These are phyloP conservation scores for Podospora pseudocomata DNA, from an alignment of 495 filamentous ascomycete genomes.

Conservation along the genomic window DNA sequence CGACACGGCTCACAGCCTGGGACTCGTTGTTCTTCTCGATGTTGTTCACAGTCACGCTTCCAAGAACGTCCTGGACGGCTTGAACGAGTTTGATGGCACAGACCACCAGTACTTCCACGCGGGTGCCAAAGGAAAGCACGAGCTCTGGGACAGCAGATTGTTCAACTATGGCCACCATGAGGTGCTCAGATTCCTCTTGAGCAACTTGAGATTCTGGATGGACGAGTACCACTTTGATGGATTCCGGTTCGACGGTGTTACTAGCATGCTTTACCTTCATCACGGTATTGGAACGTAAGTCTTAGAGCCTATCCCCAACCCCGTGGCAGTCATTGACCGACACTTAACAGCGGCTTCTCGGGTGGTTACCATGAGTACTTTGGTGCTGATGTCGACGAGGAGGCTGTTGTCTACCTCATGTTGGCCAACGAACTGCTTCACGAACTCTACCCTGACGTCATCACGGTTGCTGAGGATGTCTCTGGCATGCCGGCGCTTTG, in stretches of 20 bases:
- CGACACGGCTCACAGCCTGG: constrained; percentile 89
- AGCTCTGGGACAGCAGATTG: constrained; percentile 90
- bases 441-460: constrained; percentile 73
- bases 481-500: constrained; percentile 97
- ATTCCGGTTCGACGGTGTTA: constrained; percentile 96
- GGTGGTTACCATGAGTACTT: constrained; percentile 99
- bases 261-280: constrained; percentile 93
- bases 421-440: constrained; percentile 97
- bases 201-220: constrained; percentile 98
- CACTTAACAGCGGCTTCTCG: constrained; percentile 75
- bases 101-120: constrained; percentile 95
- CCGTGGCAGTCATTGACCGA: constrained; percentile 7
- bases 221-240: constrained; percentile 96
- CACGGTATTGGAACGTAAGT: constrained; percentile 98
- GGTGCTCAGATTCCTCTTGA: constrained; percentile 87
- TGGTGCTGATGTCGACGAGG: constrained; percentile 85
- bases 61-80: constrained; percentile 90
- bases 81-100: constrained; percentile 92
- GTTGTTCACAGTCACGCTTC: constrained; percentile 97
- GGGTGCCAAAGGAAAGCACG: constrained; percentile 77
- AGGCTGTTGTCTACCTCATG: constrained; percentile 93
- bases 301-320: neutral
- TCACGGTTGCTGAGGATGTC: constrained; percentile 95
- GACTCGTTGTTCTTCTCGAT: constrained; percentile 87
- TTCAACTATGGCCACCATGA: constrained; percentile 98